These are phyloP conservation scores for Hypomontagnella monticulosa DNA, from an alignment of 495 filamentous ascomycete genomes.

Conservation along the genomic window DNA sequence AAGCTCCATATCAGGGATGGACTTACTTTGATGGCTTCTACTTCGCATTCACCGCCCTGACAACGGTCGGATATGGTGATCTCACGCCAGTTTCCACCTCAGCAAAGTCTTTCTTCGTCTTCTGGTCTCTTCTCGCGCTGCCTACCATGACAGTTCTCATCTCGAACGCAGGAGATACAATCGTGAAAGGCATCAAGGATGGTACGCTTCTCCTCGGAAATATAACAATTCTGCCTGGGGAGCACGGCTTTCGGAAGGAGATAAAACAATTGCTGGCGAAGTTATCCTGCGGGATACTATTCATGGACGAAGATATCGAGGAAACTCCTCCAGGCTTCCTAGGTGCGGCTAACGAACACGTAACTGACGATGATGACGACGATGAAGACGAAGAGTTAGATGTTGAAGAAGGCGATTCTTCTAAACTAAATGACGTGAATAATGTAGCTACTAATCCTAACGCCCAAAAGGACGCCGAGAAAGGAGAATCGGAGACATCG, in stretches of 20 bases:
- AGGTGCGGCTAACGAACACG: slow-evolving; percentile 46
- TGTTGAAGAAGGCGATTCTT: slow-evolving; percentile 23
- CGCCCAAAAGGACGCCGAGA: slow-evolving; percentile 25
- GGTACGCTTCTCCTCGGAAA: slow-evolving; percentile 74
- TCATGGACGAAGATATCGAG: slow-evolving; percentile 43
- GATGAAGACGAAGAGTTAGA: slow-evolving; percentile 36
- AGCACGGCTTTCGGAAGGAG: slow-evolving; percentile 59
- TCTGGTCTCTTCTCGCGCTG: slow-evolving; percentile 87
- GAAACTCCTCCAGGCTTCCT: slow-evolving; percentile 55
- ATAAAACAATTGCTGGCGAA: slow-evolving; percentile 47
- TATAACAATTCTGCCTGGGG: slow-evolving; percentile 79
- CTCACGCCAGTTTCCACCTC: slow-evolving; percentile 73
- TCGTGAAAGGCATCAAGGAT: slow-evolving; percentile 76
- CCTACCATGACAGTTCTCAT: slow-evolving; percentile 87
- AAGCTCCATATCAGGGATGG: slow-evolving; percentile 65
- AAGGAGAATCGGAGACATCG: slow-evolving; percentile 16
- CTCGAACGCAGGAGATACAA: slow-evolving; percentile 81
- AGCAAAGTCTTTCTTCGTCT: slow-evolving; percentile 84
- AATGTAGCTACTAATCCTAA: slow-evolving; percentile 35
- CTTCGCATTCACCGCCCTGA: slow-evolving; percentile 78
- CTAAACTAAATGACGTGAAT: slow-evolving; percentile 30
- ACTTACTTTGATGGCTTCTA: slow-evolving; percentile 84
- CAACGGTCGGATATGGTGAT: slow-evolving; percentile 91
- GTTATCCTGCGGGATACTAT: slow-evolving; percentile 51
- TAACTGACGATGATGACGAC: slow-evolving; percentile 26